Evolutionary conservation across 768 basidiomycete genomes (phyloP), one percentile per base, ranked within the genome.

Genomic region (Tylopilus subfusipes): DNA sequence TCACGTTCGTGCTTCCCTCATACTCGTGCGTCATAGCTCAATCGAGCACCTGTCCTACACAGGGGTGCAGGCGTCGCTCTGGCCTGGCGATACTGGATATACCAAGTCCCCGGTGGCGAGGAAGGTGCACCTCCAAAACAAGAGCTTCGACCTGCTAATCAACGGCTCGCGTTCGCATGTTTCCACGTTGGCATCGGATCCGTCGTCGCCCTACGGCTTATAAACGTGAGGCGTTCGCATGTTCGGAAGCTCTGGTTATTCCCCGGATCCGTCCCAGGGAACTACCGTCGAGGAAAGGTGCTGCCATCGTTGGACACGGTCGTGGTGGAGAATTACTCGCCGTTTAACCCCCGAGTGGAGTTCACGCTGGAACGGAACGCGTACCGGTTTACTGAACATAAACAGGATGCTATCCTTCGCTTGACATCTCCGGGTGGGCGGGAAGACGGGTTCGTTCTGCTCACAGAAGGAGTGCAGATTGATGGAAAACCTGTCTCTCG

Each of bases 181-280:
- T 54, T 70, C 48, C 66, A 72, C 45, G 22, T 70, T 13, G 68
- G 59, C 7, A 33, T 72, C 34, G 69, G 69, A 34, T 63, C 62
- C n/a, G 52, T 61, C 46, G 58, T 68, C 31, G 70, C 70, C 19
- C 57, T 68, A 21, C 53, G 60, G 21, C 53, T 72, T 34, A 50
- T 70, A 22, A 65, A 58, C 46, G 48, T 61, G 31, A 63, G 66
- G 47, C 71, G 66, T 2, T 50, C 63, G 14, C 60, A 70, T 1
- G 67, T 63, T n/a, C 63, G 66, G 19, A 72, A 64, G 34, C 54
- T 72, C 48, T 70, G 70, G 70, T 16, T 70, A 7, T 61, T 68
- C 47, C 70, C 68, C 4, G 53, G 46, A 13, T 63, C 60, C 33
- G 64, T 70, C 22, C 62, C 55, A 9, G 59, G 60, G n/a, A 59